These are phyloP conservation scores for Plantago rigida DNA, from an alignment of 305 asterid genomes.

Conservation along the genomic window DNA sequence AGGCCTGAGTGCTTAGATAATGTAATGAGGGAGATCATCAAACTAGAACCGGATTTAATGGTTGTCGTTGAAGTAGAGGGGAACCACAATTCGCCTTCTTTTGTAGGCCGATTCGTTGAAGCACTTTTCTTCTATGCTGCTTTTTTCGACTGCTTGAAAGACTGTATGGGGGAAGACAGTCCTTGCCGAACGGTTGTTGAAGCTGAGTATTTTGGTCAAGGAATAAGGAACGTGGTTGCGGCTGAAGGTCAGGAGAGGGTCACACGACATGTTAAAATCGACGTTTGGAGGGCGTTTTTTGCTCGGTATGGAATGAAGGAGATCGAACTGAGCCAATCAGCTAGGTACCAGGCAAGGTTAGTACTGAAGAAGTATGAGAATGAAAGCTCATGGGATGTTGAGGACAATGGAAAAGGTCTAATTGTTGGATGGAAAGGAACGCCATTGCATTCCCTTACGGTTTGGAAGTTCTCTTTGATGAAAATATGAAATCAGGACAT, in stretches of 20 bases:
- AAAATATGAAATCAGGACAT: too few species aligned
- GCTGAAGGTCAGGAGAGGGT: constrained; percentile 39
- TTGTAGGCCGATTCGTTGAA: constrained; percentile 45
- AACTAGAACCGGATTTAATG: constrained; percentile 36
- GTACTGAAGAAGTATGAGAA: constrained; percentile 32
- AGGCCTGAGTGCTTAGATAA: constrained; percentile 32
- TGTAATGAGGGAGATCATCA: constrained; percentile 33
- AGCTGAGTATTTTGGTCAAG: constrained; percentile 31
- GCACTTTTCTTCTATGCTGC: constrained; percentile 38
- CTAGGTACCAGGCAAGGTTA: constrained; percentile 45
- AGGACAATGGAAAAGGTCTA: constrained; percentile 36
- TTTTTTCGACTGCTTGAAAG: constrained; percentile 45
- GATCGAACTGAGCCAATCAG: constrained; percentile 38
- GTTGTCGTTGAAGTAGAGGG: constrained; percentile 55
- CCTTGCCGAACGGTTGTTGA: constrained; percentile 33
- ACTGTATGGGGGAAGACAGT: constrained; percentile 34
- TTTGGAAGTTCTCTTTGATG: constrained; percentile 37
- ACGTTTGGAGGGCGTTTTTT: constrained; percentile 49
- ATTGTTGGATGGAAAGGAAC: constrained; percentile 56
- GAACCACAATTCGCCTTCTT: constrained; percentile 49
- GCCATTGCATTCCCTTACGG: constrained; percentile 41
- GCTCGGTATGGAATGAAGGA: constrained; percentile 45
- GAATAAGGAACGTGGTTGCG: constrained; percentile 44
- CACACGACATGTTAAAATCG: constrained; percentile 33
- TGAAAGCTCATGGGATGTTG: constrained; percentile 38